phyloP scores from a whole-genome alignment of 2,329 filamentous ascomycete species.

The Hortaea werneckii region DNA sequence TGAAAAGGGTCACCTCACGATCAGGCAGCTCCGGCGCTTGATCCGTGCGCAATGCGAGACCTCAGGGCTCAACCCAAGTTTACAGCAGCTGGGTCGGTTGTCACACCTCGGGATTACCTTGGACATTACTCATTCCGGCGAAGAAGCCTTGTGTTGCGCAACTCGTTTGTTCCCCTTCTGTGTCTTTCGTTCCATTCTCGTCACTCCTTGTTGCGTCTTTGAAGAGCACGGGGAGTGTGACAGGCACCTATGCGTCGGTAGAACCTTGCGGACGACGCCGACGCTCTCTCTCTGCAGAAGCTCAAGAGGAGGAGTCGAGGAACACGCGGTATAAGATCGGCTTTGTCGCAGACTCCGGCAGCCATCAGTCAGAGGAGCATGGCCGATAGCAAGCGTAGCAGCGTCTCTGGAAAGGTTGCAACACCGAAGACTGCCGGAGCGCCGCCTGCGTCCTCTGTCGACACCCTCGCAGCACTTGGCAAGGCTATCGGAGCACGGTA shows the following conservation, averaged over 20 bases:
- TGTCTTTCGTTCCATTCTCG: neutral
- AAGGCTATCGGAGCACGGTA: constrained; percentile 54
- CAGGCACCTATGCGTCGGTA: constrained; percentile 5
- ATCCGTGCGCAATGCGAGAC: too few species aligned
- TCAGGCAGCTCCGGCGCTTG: too few species aligned
- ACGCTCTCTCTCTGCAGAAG: neutral
- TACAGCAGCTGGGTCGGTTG: too few species aligned
- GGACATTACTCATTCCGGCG: too few species aligned
- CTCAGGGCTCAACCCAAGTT: too few species aligned
- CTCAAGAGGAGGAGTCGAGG: neutral
- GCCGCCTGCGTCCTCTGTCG: constrained; percentile 25
- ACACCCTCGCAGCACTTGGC: constrained; percentile 43
- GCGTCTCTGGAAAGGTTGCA: constrained; percentile 43
- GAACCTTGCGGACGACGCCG: neutral
- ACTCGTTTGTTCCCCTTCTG: too few species aligned
- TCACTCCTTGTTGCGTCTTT: constrained; percentile 3
- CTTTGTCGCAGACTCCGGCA: constrained; percentile 1
- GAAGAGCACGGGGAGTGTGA: neutral
- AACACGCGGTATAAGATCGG: constrained; percentile 43
- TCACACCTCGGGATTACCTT: too few species aligned
- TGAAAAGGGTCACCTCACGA: too few species aligned
- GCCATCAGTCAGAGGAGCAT: constrained; percentile 24
- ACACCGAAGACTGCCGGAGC: constrained; percentile 35
- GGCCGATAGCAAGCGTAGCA: constrained; percentile 50
- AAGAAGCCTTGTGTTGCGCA: too few species aligned